A percentile compares a stretch with the other conserved stretches of the same genome.
These are phyloP conservation scores for Trypanosoma brucei DNA, from an alignment of 208 protist species.

Conservation along the genomic window DNA sequence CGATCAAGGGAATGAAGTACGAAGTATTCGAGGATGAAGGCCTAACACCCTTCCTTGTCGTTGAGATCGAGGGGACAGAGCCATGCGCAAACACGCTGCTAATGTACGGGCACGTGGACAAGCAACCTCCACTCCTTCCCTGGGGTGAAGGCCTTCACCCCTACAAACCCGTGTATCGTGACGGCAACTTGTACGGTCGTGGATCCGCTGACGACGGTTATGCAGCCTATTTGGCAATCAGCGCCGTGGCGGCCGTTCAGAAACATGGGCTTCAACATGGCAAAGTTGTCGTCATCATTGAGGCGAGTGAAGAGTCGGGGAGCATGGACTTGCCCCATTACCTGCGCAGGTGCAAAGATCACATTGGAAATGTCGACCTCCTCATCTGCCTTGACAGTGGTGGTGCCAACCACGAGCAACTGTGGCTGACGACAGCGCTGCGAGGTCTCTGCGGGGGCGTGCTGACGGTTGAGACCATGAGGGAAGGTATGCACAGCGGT, in stretches of 20 bases:
- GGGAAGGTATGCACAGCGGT: constrained; percentile 91
- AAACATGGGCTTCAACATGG: constrained; percentile 78
- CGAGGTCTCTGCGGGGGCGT: constrained; percentile 83
- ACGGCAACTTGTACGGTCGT: constrained; percentile 89
- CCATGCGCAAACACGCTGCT: constrained; percentile 73
- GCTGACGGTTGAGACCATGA: constrained; percentile 79
- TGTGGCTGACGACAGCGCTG: constrained; percentile 94
- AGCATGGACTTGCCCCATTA: constrained; percentile 83
- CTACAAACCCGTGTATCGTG: constrained; percentile 75
- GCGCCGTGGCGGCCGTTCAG: constrained; percentile 68
- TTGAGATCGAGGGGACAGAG: constrained; percentile 69
- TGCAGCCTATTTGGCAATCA: constrained; percentile 72
- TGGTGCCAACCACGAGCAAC: constrained; percentile 91
- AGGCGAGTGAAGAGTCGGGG: constrained; percentile 90
- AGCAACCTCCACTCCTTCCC: constrained; percentile 91
- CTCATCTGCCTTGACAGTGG: constrained; percentile 95
- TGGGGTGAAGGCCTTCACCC: constrained; percentile 90
- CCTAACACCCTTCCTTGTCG: constrained; percentile 80
- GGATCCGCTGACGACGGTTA: constrained; percentile 92
- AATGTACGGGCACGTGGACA: constrained; percentile 96
- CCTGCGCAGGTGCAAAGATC: constrained; percentile 49
- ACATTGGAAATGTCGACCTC: constrained; percentile 79
- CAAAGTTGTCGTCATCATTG: constrained; percentile 82
- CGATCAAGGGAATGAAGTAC: constrained; percentile 66
- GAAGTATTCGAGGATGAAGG: constrained; percentile 71